Percentiles rank a stretch among this genome's conserved stretches.
phyloP scores from a whole-genome alignment of 2,329 filamentous ascomycete genomes.

The Aspergillus tubingensis region DNA sequence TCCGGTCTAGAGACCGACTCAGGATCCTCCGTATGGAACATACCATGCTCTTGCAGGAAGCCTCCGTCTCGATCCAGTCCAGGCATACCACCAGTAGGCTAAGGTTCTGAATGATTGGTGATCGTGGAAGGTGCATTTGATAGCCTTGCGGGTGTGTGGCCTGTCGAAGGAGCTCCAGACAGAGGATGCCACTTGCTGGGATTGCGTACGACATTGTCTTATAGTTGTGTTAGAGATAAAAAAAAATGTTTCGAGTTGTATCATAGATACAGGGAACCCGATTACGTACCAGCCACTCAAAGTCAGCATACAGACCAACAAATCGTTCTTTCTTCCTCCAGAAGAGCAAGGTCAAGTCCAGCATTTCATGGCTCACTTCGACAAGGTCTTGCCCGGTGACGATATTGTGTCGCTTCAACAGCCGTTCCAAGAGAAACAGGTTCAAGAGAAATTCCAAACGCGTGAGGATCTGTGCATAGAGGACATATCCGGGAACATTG shows the following conservation, averaged over 20 bases:
- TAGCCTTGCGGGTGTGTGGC: not conserved
- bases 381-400: conserved; percentile 5
- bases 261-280: not conserved
- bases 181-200: not conserved
- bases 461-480: not conserved
- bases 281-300: not conserved
- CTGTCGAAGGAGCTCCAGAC: not conserved
- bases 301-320: not conserved
- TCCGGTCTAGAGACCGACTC: not conserved
- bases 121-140: not conserved
- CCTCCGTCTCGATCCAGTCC: not conserved
- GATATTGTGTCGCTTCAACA: not conserved
- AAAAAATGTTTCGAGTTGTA: not conserved
- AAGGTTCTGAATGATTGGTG: not conserved
- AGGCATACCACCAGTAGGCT: not conserved
- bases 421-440: conserved; percentile 1
- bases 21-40: not conserved
- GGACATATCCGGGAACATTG: not conserved
- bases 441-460: not conserved
- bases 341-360: not conserved
- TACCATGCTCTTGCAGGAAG: not conserved
- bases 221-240: not conserved
- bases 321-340: conserved; percentile 7
- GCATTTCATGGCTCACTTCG: conserved; percentile 2
- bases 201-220: not conserved